Percentiles rank a stretch among this genome's conserved stretches.
Conservation (phyloP, 371 early-diverging fungal genomes). For the Mycotypha africana region DNA sequence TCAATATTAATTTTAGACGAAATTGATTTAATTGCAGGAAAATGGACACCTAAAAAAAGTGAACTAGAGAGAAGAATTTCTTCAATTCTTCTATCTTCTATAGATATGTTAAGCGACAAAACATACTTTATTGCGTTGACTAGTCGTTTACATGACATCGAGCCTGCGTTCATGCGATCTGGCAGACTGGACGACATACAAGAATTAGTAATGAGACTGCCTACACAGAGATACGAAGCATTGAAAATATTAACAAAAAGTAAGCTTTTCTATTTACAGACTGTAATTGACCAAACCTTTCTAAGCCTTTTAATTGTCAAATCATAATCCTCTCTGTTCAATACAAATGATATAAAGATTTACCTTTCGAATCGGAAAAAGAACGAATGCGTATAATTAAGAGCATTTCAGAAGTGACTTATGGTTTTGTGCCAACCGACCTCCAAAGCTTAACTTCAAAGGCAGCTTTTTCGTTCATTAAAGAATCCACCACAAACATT, state of each 20-base stretch:
- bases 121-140: slow-evolving; percentile 53
- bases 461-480: slow-evolving; percentile 39
- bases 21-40: slow-evolving; percentile 53
- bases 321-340: not conserved
- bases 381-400: slow-evolving; percentile 54
- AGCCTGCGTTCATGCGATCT: slow-evolving; percentile 47
- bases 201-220: slow-evolving; percentile 42
- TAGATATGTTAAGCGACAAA: slow-evolving; percentile 40
- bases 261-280: slow-evolving; percentile 13
- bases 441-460: slow-evolving; percentile 62
- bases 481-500: slow-evolving; percentile 13
- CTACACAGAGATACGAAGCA: slow-evolving; percentile 39
- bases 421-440: slow-evolving; percentile 86
- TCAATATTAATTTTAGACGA: slow-evolving; percentile 58
- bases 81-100: slow-evolving; percentile 14
- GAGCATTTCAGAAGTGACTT: slow-evolving; percentile 87
- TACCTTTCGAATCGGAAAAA: slow-evolving; percentile 46
- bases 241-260: slow-evolving; percentile 46
- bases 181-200: slow-evolving; percentile 52
- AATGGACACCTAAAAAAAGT: slow-evolving; percentile 33
- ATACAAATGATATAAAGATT: slow-evolving; percentile 21
- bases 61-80: slow-evolving; percentile 25
- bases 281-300: too few relatives aligned
- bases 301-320: too few relatives aligned
- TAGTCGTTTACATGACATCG: slow-evolving; percentile 53